Evolutionary conservation across 163 green algal species (phyloP).

Genomic region (Scenedesmus sp.): DNA sequence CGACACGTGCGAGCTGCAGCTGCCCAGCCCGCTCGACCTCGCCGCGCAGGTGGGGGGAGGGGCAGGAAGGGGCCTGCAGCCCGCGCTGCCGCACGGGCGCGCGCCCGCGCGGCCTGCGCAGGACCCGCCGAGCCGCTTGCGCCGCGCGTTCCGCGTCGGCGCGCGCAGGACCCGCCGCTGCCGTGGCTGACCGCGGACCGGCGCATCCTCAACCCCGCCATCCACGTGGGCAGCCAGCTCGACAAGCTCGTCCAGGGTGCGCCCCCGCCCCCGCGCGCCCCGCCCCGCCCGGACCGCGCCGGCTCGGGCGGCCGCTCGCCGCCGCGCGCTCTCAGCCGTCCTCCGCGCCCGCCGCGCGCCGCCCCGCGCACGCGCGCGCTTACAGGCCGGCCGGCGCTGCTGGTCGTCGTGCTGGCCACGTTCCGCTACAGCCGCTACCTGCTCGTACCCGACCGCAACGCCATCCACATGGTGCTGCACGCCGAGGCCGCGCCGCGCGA

Average conservation of each 20-base stretch:
- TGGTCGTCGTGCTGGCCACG: constrained; percentile 52
- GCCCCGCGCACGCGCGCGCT: no score
- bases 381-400: constrained; percentile 40
- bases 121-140: no score
- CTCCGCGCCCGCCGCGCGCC: no score
- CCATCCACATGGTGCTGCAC: constrained; percentile 59
- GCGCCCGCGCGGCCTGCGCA: no score
- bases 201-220: constrained; percentile 55
- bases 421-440: constrained; percentile 51
- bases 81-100: neutral
- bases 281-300: no score
- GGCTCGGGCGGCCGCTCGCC: no score
- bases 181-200: constrained; percentile 52
- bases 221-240: constrained; percentile 58
- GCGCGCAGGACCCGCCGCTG: constrained; percentile 57
- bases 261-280: neutral
- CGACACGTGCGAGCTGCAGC: constrained; percentile 24
- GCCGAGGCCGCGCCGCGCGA: constrained; percentile 42
- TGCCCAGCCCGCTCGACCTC: constrained; percentile 55
- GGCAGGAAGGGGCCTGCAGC: neutral
- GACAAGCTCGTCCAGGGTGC: constrained; percentile 46
- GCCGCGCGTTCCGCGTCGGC: no score
- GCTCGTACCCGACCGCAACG: constrained; percentile 28
- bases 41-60: constrained; percentile 1
- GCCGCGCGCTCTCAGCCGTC: no score